Conservation (phyloP, 164 flowering plant species). For the Umbellularia californica region DNA sequence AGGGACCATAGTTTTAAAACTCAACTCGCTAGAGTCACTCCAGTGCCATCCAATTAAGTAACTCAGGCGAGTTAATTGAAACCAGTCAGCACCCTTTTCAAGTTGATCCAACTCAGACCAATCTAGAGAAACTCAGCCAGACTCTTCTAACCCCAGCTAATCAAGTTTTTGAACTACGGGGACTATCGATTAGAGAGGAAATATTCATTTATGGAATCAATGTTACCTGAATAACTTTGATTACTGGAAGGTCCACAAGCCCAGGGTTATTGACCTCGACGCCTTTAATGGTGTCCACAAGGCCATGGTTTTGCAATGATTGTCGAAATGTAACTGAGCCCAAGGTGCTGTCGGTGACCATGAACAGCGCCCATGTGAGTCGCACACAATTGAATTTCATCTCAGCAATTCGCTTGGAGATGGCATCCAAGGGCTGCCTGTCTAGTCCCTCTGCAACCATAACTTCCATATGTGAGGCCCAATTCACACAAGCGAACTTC, state of each 20-base stretch:
- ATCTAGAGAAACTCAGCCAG: no score
- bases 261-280: slow-evolving; percentile 63
- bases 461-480: slow-evolving; percentile 70
- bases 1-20: no score
- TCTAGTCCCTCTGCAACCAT: slow-evolving; percentile 87
- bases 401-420: slow-evolving; percentile 40
- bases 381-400: slow-evolving; percentile 89
- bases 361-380: slow-evolving; percentile 73
- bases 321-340: slow-evolving; percentile 55
- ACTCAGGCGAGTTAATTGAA: no score
- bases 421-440: slow-evolving; percentile 64
- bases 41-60: no score
- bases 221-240: slow-evolving; percentile 66
- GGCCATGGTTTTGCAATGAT: slow-evolving; percentile 58
- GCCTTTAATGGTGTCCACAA: slow-evolving; percentile 54
- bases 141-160: no score
- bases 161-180: background rate
- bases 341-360: slow-evolving; percentile 57
- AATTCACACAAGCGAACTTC: slow-evolving; percentile 83
- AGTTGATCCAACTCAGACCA: no score
- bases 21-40: no score
- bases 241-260: slow-evolving; percentile 59
- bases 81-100: no score
- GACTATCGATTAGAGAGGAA: background rate
- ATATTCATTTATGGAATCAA: background rate